A percentile compares a stretch with the other conserved stretches of the same genome.
Conservation (phyloP, 495 filamentous ascomycete genomes). For the Podospora anserina region DNA sequence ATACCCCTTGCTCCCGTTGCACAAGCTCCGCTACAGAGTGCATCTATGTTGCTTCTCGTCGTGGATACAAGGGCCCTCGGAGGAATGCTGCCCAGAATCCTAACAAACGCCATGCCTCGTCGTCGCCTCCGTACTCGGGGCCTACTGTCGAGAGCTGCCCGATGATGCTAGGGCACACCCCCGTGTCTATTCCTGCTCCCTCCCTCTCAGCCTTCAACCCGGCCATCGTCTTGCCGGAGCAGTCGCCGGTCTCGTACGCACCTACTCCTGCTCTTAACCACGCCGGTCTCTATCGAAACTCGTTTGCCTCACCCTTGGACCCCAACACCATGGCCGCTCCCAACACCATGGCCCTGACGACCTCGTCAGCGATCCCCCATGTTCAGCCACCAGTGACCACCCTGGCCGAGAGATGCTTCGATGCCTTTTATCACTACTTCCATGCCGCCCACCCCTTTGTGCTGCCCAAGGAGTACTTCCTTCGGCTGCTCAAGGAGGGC, state of each 20-base stretch:
- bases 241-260: slow-evolving; percentile 39
- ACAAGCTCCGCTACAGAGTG: slow-evolving; percentile 41
- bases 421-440: slow-evolving; percentile 62
- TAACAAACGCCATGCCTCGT: slow-evolving; percentile 50
- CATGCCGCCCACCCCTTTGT: slow-evolving; percentile 67
- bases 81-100: slow-evolving; percentile 45
- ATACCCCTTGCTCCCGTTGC: slow-evolving; percentile 46
- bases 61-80: slow-evolving; percentile 51
- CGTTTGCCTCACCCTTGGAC: slow-evolving; percentile 33
- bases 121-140: slow-evolving; percentile 39
- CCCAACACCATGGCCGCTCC: slow-evolving; percentile 32
- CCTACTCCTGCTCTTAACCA: slow-evolving; percentile 29
- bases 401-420: slow-evolving; percentile 50
- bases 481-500: slow-evolving; percentile 44
- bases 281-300: slow-evolving; percentile 39
- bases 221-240: slow-evolving; percentile 37
- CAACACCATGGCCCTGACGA: slow-evolving; percentile 20
- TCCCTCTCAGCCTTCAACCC: slow-evolving; percentile 37
- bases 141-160: slow-evolving; percentile 39
- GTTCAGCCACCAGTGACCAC: slow-evolving; percentile 34
- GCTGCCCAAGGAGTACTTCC: slow-evolving; percentile 48
- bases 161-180: slow-evolving; percentile 43
- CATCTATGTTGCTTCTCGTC: slow-evolving; percentile 49
- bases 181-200: slow-evolving; percentile 30
- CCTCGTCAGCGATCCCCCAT: slow-evolving; percentile 12